Evolutionary conservation across 2,329 filamentous ascomycete genomes (phyloP).

Genomic region (Verticillium longisporum): DNA sequence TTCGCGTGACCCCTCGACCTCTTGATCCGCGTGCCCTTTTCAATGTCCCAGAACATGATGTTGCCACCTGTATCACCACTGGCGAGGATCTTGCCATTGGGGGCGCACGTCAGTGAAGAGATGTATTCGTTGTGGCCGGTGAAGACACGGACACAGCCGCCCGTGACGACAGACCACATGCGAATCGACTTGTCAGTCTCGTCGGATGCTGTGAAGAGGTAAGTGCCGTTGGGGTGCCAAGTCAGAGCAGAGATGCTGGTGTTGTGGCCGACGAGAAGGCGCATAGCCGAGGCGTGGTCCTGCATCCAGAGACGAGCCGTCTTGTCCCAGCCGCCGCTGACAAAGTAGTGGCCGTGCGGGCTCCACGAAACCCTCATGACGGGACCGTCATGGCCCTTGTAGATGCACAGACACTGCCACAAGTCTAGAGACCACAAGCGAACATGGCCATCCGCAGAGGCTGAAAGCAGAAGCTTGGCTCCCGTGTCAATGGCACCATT

Average conservation of each 20-base stretch:
- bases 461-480: constrained; percentile 77
- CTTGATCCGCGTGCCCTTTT: constrained; percentile 80
- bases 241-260: constrained; percentile 85
- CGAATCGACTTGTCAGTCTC: constrained; percentile 82
- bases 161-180: constrained; percentile 93
- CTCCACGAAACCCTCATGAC: constrained; percentile 87
- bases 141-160: constrained; percentile 83
- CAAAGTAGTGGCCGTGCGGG: constrained; percentile 92
- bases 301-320: constrained; percentile 88
- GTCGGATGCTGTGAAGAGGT: constrained; percentile 86
- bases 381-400: constrained; percentile 86
- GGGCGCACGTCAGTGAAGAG: constrained; percentile 76
- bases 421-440: constrained; percentile 89
- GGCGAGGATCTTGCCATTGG: constrained; percentile 84
- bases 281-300: constrained; percentile 82
- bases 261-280: constrained; percentile 87
- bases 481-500: constrained; percentile 39
- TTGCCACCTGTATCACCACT: constrained; percentile 83
- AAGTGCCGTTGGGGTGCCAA: constrained; percentile 92
- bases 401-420: constrained; percentile 88
- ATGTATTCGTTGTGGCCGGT: constrained; percentile 86
- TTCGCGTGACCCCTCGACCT: constrained; percentile 90
- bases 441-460: constrained; percentile 79
- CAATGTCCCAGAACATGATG: constrained; percentile 91
- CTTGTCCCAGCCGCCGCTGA: constrained; percentile 80